Evolutionary conservation across 306 rosid genomes (phyloP).

Genomic region (Quercus alba): DNA sequence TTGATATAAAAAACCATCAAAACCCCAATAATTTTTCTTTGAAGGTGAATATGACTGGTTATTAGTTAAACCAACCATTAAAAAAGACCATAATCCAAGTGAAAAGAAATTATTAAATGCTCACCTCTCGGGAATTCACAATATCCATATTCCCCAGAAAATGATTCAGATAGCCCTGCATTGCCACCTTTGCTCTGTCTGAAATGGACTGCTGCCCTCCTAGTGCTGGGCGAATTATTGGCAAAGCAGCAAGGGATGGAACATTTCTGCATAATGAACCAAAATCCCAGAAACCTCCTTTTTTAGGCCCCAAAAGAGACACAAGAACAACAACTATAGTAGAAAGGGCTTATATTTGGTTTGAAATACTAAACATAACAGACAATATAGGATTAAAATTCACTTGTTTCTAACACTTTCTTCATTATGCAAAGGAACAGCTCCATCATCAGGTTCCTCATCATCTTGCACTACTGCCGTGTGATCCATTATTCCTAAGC

Average conservation of each 20-base stretch:
- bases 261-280: constrained; percentile 53
- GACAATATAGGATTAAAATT: not conserved
- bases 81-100: not conserved
- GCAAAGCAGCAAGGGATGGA: constrained; percentile 79
- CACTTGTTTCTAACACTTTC: constrained; percentile 67
- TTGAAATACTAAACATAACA: not conserved
- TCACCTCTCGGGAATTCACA: constrained; percentile 88
- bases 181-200: constrained; percentile 72
- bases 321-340: not conserved
- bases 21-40: not conserved
- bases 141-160: constrained; percentile 79
- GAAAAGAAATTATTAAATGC: not conserved
- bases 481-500: constrained; percentile 80
- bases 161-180: constrained; percentile 85
- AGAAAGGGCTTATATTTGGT: constrained; percentile 1
- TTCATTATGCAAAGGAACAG: constrained; percentile 63
- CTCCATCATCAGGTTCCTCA: constrained; percentile 83
- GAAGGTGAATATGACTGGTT: not conserved
- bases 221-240: constrained; percentile 74
- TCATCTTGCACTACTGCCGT: constrained; percentile 65
- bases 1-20: not conserved
- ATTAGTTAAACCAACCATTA: not conserved
- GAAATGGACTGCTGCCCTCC: constrained; percentile 76
- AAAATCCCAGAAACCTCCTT: constrained; percentile 8
- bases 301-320: constrained; percentile 1